phyloP scores from a whole-genome alignment of 768 basidiomycete species.

The Podaxis carcinomalis region DNA sequence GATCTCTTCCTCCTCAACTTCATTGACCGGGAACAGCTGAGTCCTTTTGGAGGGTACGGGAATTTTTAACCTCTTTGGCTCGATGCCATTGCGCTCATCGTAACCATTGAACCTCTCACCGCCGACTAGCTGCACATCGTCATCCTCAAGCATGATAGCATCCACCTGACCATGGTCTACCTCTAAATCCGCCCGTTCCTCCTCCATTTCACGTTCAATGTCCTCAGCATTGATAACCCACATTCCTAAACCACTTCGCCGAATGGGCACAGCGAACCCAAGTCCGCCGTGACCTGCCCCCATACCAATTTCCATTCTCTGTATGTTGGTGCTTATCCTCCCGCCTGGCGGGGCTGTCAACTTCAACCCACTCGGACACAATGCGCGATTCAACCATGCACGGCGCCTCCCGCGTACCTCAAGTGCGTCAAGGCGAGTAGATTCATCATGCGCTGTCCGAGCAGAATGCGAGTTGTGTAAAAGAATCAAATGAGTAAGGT shows the following conservation, averaged over 20 bases:
- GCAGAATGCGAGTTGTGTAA: constrained; percentile 38
- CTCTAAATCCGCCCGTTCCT: not conserved
- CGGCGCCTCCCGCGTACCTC: constrained; percentile 58
- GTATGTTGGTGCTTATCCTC: not conserved
- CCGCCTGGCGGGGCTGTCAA: not conserved
- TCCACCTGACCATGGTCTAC: not conserved
- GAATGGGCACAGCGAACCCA: constrained; percentile 8
- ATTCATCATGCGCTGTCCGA: constrained; percentile 33
- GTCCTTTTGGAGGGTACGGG: not conserved
- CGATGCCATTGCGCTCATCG: constrained; percentile 10
- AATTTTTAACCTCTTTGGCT: constrained; percentile 1
- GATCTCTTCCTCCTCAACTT: constrained; percentile 28
- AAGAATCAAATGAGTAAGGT: constrained; percentile 36
- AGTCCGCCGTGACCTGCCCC: constrained; percentile 7
- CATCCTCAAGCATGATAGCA: constrained; percentile 7
- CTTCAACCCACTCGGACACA: constrained; percentile 17
- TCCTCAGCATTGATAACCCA: constrained; percentile 8
- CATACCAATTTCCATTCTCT: constrained; percentile 5
- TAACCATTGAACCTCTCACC: constrained; percentile 4
- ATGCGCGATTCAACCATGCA: constrained; percentile 60
- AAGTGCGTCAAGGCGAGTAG: constrained; percentile 39
- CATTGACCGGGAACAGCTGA: constrained; percentile 36
- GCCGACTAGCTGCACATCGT: constrained; percentile 4
- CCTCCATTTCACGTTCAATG: not conserved
- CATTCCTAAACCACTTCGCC: constrained; percentile 5